Percentiles rank a stretch among this genome's conserved stretches.
Conservation (phyloP, 2,329 filamentous ascomycete genomes). For the Claviceps sp. region DNA sequence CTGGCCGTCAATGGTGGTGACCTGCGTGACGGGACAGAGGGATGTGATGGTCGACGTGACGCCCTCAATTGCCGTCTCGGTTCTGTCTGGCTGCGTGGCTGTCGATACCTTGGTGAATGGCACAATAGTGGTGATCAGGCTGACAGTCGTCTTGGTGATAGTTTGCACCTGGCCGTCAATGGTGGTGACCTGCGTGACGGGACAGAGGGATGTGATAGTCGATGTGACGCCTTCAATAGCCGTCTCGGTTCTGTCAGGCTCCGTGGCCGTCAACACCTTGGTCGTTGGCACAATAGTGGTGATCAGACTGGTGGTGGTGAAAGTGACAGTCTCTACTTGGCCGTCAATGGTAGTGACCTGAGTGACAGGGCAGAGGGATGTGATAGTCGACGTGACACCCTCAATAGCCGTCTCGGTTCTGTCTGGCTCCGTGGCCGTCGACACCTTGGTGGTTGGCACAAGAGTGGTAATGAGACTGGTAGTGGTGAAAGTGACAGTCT, state of each 20-base stretch:
- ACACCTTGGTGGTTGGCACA: conserved; percentile 16
- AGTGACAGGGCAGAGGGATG: conserved; percentile 29
- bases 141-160: conserved; percentile 12
- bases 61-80: conserved; percentile 16
- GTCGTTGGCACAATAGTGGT: conserved; percentile 16
- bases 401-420: conserved; percentile 19
- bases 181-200: conserved; percentile 23
- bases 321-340: conserved; percentile 9
- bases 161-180: conserved; percentile 11
- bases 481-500: conserved; percentile 11
- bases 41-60: conserved; percentile 27
- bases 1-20: conserved; percentile 7
- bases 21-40: conserved; percentile 25
- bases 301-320: conserved; percentile 13
- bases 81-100: conserved; percentile 17
- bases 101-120: conserved; percentile 5
- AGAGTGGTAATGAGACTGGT: conserved; percentile 14
- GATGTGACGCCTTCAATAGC: conserved; percentile 22
- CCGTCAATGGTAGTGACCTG: conserved; percentile 18
- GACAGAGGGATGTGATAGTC: conserved; percentile 29
- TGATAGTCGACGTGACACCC: conserved; percentile 25
- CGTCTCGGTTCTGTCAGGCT: conserved; percentile 16
- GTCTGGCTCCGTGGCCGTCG: conserved; percentile 18
- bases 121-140: conserved; percentile 11
- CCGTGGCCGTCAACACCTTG: conserved; percentile 17